Evolutionary conservation across 2,329 filamentous ascomycete genomes (phyloP), one percentile per base, ranked within the genome.

Genomic region (Alternaria sp.): DNA sequence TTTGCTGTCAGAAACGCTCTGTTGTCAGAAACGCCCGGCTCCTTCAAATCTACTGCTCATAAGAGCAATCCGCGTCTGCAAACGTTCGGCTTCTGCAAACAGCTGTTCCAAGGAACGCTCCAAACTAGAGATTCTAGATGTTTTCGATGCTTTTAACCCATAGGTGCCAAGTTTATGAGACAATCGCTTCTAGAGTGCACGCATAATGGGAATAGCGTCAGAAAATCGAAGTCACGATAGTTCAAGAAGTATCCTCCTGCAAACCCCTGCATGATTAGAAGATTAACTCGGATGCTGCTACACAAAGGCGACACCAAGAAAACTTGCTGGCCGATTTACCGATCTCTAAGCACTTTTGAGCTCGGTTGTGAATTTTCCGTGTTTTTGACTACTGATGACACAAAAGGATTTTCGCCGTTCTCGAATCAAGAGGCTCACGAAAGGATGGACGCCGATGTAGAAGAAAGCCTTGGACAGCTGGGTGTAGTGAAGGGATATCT

Each of bases 1-100:
- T 7, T 16, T 38, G 6, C n/a, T 38, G 16, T 14, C 9, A 38
- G 16, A 14, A 38, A 38, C 6, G 36, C 36, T 38, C n/a, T 14
- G n/a, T 46, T 57, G 44, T 14, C 51, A 57, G 44, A 20, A 57
- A 57, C 18, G 18, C 48, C 38, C 9, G 28, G 12, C 20, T 51
- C 25, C 25, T 52, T 20, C 22, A 41, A 52, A 41, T n/a, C 10
- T 14, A 14, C 10, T 52, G 16, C 49, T 52, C 16, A 4, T 40
- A 40, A 20, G n/a, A 53, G 25, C 27, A n/a, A 16, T 16, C 36
- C 18, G 6, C 8, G 18, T 7, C n/a, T 18, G n/a, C 16, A 14
- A 38, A 38, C n/a, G 36, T 16, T 38, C 36, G 0, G 6, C 27
- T 8, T 22, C 22, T 22, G 22, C 22, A 22, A 22, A 22, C 22